phyloP scores from a whole-genome alignment of 306 rosid genomes.

The Glycine soja region DNA sequence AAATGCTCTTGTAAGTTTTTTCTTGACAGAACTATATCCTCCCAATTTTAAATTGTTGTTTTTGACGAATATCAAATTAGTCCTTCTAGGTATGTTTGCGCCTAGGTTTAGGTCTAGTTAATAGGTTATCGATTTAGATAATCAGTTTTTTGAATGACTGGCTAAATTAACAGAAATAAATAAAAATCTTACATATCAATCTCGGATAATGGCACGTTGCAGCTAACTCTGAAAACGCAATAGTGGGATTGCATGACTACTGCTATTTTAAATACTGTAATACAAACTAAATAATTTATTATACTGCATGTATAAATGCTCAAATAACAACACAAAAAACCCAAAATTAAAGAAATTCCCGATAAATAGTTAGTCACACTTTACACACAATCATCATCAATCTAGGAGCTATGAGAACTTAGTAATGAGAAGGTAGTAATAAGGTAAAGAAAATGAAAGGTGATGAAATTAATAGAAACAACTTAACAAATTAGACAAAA shows the following conservation, averaged over 20 bases:
- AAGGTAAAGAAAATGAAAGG: background rate
- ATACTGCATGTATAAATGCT: background rate
- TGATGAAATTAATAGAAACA: background rate
- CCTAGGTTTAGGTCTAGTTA: background rate
- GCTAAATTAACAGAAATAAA: conserved; percentile 1
- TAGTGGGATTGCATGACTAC: background rate
- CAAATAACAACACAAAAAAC: background rate
- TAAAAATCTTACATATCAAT: background rate
- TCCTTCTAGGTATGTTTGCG: conserved; percentile 16
- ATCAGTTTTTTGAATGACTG: background rate
- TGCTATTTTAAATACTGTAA: background rate
- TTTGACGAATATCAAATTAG: conserved; percentile 2
- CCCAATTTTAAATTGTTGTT: conserved; percentile 12
- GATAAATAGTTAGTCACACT: background rate
- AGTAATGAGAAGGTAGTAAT: background rate
- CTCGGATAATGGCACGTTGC: background rate
- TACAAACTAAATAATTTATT: background rate
- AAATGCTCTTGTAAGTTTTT: conserved; percentile 74
- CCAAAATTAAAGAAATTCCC: background rate
- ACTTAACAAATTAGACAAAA: background rate
- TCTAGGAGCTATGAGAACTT: background rate
- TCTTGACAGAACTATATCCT: conserved; percentile 20
- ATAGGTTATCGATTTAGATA: background rate
- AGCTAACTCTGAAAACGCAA: background rate
- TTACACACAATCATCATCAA: background rate